Evolutionary conservation across 108 stramenopile genomes (phyloP).

Genomic region (Parietichytrium sp.): DNA sequence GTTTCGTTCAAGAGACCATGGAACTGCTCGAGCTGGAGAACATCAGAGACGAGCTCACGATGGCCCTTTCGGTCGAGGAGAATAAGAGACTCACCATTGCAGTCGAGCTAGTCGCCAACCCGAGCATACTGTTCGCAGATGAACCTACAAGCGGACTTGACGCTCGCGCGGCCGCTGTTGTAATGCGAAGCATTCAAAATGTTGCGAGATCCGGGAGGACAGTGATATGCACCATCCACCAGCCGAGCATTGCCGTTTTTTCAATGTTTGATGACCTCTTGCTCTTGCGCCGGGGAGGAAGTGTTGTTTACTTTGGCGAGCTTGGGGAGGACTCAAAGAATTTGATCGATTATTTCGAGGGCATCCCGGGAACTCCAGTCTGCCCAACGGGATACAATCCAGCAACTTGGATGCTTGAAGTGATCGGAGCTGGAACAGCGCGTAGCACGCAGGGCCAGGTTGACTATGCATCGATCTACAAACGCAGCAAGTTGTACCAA

Average conservation of each 20-base stretch:
- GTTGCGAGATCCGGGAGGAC: slow-evolving; percentile 61
- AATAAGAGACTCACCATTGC: slow-evolving; percentile 68
- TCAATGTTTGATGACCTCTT: slow-evolving; percentile 67
- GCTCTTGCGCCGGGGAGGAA: slow-evolving; percentile 76
- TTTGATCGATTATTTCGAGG: slow-evolving; percentile 67
- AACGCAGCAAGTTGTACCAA: not conserved
- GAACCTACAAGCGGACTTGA: slow-evolving; percentile 73
- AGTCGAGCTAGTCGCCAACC: slow-evolving; percentile 75
- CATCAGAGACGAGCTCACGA: slow-evolving; percentile 65
- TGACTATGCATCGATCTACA: slow-evolving; percentile 24
- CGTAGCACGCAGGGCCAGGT: too few species aligned
- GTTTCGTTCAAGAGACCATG: slow-evolving; percentile 55
- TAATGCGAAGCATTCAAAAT: slow-evolving; percentile 61
- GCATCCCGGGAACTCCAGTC: slow-evolving; percentile 26
- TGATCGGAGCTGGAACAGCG: slow-evolving; percentile 52
- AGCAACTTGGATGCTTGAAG: slow-evolving; percentile 81
- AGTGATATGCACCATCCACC: slow-evolving; percentile 79
- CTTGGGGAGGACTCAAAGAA: slow-evolving; percentile 65
- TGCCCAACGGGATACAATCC: slow-evolving; percentile 63
- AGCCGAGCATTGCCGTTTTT: slow-evolving; percentile 78
- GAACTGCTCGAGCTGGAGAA: slow-evolving; percentile 65
- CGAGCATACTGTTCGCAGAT: slow-evolving; percentile 66
- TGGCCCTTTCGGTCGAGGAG: slow-evolving; percentile 70
- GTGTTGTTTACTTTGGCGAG: slow-evolving; percentile 75
- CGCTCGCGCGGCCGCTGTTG: slow-evolving; percentile 64